phyloP scores from a whole-genome alignment of 2,329 filamentous ascomycete species.

The Sporothrix pallida region DNA sequence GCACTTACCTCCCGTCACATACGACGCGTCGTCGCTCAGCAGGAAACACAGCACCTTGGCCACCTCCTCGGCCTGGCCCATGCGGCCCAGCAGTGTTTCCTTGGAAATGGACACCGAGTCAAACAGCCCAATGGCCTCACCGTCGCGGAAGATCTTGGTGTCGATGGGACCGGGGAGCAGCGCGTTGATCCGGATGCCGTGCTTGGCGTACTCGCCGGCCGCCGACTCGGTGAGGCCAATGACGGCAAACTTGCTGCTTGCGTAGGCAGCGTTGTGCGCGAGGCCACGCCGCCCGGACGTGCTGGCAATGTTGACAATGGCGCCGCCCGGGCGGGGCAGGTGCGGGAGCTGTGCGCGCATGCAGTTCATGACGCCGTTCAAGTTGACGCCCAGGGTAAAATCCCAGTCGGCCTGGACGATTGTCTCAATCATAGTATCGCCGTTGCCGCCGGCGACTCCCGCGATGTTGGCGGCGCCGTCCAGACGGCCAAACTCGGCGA shows the following conservation, averaged over 20 bases:
- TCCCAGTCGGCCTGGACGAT: slow-evolving; percentile 32
- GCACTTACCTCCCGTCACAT: slow-evolving; percentile 26
- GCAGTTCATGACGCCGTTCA: slow-evolving; percentile 34
- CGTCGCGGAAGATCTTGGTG: slow-evolving; percentile 16
- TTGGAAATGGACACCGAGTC: not conserved
- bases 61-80: slow-evolving; percentile 21
- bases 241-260: slow-evolving; percentile 33
- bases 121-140: slow-evolving; percentile 11
- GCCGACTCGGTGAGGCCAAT: slow-evolving; percentile 34
- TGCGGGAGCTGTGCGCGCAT: slow-evolving; percentile 34
- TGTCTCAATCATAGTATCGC: not conserved
- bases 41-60: slow-evolving; percentile 27
- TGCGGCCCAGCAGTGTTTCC: not conserved
- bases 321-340: slow-evolving; percentile 46
- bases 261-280: slow-evolving; percentile 38
- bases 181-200: slow-evolving; percentile 33
- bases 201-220: slow-evolving; percentile 29
- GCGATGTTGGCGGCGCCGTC: slow-evolving; percentile 14
- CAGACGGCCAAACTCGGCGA: not conserved
- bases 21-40: slow-evolving; percentile 23
- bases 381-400: slow-evolving; percentile 31
- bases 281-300: slow-evolving; percentile 48
- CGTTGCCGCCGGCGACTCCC: slow-evolving; percentile 10
- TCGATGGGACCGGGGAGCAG: slow-evolving; percentile 25
- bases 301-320: slow-evolving; percentile 52